These are phyloP conservation scores for Erythrobasidium hasegawianum DNA, from an alignment of 1,284 basidiomycete species.

Conservation along the genomic window DNA sequence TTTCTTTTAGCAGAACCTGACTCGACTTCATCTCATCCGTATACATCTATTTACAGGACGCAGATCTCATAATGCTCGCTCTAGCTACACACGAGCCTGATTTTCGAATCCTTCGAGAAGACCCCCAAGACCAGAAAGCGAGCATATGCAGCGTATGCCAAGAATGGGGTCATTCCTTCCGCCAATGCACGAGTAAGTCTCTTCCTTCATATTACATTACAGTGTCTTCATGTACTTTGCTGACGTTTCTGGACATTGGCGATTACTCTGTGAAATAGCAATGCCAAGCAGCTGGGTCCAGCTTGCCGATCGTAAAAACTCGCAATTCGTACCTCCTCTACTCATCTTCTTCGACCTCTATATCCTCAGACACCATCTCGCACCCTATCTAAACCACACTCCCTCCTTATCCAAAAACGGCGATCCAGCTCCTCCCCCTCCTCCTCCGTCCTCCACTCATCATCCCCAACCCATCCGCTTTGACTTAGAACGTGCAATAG, in stretches of 20 bases:
- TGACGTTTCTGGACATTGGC: too few species aligned
- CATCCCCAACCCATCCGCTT: constrained; percentile 63
- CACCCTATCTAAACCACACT: constrained; percentile 69
- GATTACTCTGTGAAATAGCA: constrained; percentile 1
- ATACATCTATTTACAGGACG: constrained; percentile 61
- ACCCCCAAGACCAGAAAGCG: constrained; percentile 49
- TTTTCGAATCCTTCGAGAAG: constrained; percentile 95
- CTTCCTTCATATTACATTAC: background rate
- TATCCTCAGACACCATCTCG: constrained; percentile 91
- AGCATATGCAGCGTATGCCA: constrained; percentile 11
- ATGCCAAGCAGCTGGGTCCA: constrained; percentile 14
- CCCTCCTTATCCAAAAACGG: constrained; percentile 63
- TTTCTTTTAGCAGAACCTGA: background rate
- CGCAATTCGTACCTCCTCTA: constrained; percentile 70
- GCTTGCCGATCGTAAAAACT: constrained; percentile 41
- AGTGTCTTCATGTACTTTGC: too few species aligned
- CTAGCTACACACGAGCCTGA: constrained; percentile 97
- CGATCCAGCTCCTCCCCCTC: constrained; percentile 48
- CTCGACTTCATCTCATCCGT: too few species aligned
- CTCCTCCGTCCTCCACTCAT: background rate
- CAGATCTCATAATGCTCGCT: constrained; percentile 98
- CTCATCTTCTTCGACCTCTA: constrained; percentile 99
- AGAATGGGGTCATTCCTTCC: constrained; percentile 1
- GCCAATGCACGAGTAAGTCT: constrained; percentile 13
- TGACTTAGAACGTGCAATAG: constrained; percentile 92